Conservation (phyloP, 257 asterid species). For the Solanum peruvianum region DNA sequence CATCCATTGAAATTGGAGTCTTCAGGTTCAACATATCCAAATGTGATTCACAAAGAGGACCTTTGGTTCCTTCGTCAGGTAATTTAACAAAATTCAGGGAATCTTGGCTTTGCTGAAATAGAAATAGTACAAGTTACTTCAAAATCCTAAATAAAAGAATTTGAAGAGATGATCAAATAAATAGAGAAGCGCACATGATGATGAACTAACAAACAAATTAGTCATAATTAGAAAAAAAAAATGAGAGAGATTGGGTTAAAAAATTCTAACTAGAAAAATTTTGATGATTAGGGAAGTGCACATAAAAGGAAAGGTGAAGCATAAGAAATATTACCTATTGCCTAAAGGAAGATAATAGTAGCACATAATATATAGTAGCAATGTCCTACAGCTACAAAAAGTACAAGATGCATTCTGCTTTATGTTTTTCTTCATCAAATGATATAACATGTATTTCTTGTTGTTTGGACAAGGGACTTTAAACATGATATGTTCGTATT, state of each 20-base stretch:
- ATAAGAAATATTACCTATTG: not conserved
- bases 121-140: not conserved
- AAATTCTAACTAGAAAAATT: not conserved
- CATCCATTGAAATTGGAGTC: slow-evolving; percentile 26
- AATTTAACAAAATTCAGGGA: not conserved
- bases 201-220: not conserved
- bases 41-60: slow-evolving; percentile 4
- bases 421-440: not conserved
- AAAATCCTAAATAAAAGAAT: not conserved
- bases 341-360: not conserved
- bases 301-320: not conserved
- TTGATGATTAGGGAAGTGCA: not conserved
- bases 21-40: slow-evolving; percentile 8
- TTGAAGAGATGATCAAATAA: not conserved
- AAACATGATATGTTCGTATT: not conserved
- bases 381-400: not conserved
- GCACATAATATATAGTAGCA: not conserved
- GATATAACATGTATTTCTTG: not conserved
- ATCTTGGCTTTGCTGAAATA: slow-evolving; percentile 16
- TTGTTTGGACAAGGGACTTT: not conserved
- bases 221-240: not conserved
- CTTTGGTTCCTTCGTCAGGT: slow-evolving; percentile 5
- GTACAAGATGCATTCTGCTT: not conserved
- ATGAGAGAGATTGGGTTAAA: not conserved
- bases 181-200: not conserved